Evolutionary conservation across 495 filamentous ascomycete species (phyloP), one percentile per base, ranked within the genome.

Genomic region (Daldinia bambusicola): DNA sequence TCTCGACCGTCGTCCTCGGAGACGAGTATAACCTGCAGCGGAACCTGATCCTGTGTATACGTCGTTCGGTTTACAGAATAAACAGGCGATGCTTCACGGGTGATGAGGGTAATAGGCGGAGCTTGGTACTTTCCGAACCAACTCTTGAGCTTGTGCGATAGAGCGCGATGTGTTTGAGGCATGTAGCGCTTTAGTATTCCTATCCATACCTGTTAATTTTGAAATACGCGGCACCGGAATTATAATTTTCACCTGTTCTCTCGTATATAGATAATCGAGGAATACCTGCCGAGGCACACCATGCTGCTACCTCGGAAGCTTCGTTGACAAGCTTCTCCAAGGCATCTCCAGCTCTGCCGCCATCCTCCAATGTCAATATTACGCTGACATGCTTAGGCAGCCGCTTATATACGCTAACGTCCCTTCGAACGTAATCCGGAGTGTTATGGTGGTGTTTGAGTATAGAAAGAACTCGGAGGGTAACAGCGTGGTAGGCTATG

Each of bases 401-500:
- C 63, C 89, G 84, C 41, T 81, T 85, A 61, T 95, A 82, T 2
- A 82, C 84, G 72, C 87, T 90, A n/a, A 98, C 92, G 83, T 99
- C 95, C 66, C 90, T 88, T 71, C 88, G 86, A 70, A 99, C 96
- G 64, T 97, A 84, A 81, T 97, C 92, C 16, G 95, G 95, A 1
- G 94, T 95, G 50, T 92, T 89, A 79, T 98, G 94, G 78, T 98
- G 96, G 80, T 99, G 92, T 74, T 93, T 92, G 26, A 94, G 84
- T 66, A 98, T 83, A 10, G 93, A 90, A 69, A 93, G 84, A 60
- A 94, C 79, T 31, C 89, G 89, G 76, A 94, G 89, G 52, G 88
- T 80, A 38, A 95, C 83, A 26, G 88, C 88, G 79, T 94, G 92
- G 76, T 92, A 96, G 38, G 88, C 87, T 74, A 91, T 89, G 38